Evolutionary conservation across 768 basidiomycete genomes (phyloP).

Genomic region (Agrocybe chaxingu): DNA sequence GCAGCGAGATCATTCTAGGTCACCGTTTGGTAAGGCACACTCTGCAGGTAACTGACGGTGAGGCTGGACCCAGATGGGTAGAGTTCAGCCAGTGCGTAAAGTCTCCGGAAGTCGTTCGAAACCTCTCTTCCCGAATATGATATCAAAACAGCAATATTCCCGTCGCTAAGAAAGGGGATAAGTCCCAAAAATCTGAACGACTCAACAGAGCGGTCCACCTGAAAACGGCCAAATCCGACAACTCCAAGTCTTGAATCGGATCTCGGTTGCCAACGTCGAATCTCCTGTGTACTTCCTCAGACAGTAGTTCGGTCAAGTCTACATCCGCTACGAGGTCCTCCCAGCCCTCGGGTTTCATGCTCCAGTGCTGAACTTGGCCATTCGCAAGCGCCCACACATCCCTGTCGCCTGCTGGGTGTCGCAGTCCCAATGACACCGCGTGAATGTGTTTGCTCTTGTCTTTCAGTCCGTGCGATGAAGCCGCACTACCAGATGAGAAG

Average conservation of each 20-base stretch:
- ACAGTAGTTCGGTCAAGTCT: conserved; percentile 50
- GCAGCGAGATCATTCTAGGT: not conserved
- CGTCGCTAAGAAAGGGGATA: conserved; percentile 30
- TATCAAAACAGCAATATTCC: conserved; percentile 57
- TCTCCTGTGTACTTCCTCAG: conserved; percentile 41
- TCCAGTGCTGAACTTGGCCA: conserved; percentile 69
- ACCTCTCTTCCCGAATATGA: conserved; percentile 65
- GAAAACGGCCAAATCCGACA: conserved; percentile 61
- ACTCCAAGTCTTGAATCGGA: conserved; percentile 62
- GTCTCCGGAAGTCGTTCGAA: conserved; percentile 48
- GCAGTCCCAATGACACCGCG: conserved; percentile 51
- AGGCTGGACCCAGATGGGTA: conserved; percentile 39
- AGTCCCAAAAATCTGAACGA: conserved; percentile 1
- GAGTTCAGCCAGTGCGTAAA: conserved; percentile 61
- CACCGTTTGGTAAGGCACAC: conserved; percentile 77
- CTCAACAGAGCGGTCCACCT: conserved; percentile 10
- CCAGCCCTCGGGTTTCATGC: conserved; percentile 63
- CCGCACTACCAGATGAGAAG: conserved; percentile 38
- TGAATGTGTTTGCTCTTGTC: conserved; percentile 61
- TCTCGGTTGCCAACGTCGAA: conserved; percentile 39
- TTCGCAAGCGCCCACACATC: conserved; percentile 71
- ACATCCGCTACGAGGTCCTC: conserved; percentile 59
- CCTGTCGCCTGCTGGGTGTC: conserved; percentile 39
- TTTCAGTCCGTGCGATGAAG: conserved; percentile 29
- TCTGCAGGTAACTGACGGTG: conserved; percentile 44